A percentile compares a stretch with the other conserved stretches of the same genome.
phyloP scores from a whole-genome alignment of 169 alveolate species.

The Cryptosporidium bovis region DNA sequence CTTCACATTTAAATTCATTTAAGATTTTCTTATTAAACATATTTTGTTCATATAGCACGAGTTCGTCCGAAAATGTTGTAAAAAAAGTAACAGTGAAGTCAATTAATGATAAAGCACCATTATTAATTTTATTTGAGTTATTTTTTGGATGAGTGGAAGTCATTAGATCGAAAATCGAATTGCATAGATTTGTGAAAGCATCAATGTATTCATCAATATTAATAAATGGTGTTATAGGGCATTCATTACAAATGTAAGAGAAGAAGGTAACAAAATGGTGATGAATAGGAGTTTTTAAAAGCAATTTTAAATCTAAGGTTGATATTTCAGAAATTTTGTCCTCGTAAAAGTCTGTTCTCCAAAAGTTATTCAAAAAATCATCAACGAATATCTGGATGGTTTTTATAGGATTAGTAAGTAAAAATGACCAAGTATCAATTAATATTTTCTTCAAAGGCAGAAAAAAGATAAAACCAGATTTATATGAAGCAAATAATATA shows the following conservation, averaged over 20 bases:
- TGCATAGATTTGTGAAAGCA: not conserved
- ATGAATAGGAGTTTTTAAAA: constrained; percentile 11
- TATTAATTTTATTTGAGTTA: not conserved
- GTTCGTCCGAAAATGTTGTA: not conserved
- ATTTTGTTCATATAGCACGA: too few species aligned
- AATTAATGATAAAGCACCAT: not conserved
- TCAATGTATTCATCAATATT: constrained; percentile 3
- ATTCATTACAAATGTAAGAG: constrained; percentile 14
- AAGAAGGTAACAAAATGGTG: constrained; percentile 18
- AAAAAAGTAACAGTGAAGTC: not conserved
- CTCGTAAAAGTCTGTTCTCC: not conserved
- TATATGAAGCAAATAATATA: constrained; percentile 37
- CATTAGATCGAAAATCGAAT: constrained; percentile 25
- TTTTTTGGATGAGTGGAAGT: not conserved
- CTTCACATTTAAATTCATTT: not conserved
- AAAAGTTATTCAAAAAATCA: not conserved
- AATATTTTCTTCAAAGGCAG: constrained; percentile 15
- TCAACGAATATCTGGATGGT: constrained; percentile 12
- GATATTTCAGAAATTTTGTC: not conserved
- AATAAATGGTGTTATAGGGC: constrained; percentile 56
- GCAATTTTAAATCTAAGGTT: not conserved
- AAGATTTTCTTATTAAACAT: too few species aligned
- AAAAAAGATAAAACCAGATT: constrained; percentile 26
- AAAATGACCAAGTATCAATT: constrained; percentile 29
- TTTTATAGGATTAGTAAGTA: constrained; percentile 16